Percentiles rank a stretch among this genome's conserved stretches.
Evolutionary conservation across 225 moss, liverwort and hornwort species (phyloP).

Genomic region (Sphagnum tenellum): DNA sequence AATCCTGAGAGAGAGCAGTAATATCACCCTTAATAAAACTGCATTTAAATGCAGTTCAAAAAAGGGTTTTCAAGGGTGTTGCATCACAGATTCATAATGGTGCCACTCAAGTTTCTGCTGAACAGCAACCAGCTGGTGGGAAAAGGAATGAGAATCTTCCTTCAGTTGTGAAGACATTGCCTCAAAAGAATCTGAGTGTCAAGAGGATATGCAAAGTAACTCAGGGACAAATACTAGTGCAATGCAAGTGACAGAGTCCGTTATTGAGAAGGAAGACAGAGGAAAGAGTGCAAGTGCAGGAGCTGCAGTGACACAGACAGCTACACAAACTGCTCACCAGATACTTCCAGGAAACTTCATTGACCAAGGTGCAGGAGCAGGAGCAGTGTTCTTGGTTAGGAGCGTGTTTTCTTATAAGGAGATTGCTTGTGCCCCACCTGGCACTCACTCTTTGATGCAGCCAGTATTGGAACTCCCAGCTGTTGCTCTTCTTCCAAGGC

Average conservation of each 20-base stretch:
- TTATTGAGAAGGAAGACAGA: slow-evolving; percentile 15
- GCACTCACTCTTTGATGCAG: too few species aligned
- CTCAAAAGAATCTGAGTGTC: too few species aligned
- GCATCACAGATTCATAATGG: background rate
- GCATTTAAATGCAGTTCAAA: slow-evolving; percentile 10
- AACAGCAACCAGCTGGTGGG: too few species aligned
- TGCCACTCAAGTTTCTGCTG: too few species aligned
- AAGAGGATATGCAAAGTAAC: too few species aligned
- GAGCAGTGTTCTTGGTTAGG: slow-evolving; percentile 12
- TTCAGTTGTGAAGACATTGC: background rate
- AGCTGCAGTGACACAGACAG: slow-evolving; percentile 5
- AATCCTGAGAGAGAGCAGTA: slow-evolving; percentile 21
- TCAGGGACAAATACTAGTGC: background rate
- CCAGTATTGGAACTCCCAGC: too few species aligned
- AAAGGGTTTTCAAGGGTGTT: slow-evolving; percentile 6
- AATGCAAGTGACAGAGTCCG: slow-evolving; percentile 6
- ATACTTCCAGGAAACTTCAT: slow-evolving; percentile 18
- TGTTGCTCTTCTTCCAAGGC: too few species aligned
- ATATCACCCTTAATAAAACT: slow-evolving; percentile 21
- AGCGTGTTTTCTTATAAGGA: slow-evolving; percentile 44
- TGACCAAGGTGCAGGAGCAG: slow-evolving; percentile 19
- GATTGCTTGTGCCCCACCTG: slow-evolving; percentile 21
- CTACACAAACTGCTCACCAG: slow-evolving; percentile 4
- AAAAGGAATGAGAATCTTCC: background rate
- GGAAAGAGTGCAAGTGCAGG: slow-evolving; percentile 16